Base-by-base conservation (phyloP, 1,284 basidiomycete genomes). In the Mycocalia duriaeana region DNA sequence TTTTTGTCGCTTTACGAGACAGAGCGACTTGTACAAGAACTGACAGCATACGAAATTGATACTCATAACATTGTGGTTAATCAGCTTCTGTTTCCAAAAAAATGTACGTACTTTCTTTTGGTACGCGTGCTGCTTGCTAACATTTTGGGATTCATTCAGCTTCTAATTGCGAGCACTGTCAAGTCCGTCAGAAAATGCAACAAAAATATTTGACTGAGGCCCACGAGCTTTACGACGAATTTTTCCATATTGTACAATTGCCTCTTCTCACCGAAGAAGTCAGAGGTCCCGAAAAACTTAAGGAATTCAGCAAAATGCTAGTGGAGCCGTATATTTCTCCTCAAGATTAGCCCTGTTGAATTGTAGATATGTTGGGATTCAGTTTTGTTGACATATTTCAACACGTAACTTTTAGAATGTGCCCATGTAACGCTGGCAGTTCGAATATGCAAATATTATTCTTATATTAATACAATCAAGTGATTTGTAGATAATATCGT, bases 61-160 rank as follows among this genome's bases (percentile, higher is more conserved):
- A 98, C 94, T 39, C 95, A 99, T 69, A 93, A 94, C 64, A 99
- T 99, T 58, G 93, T 99, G 46, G 93, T 98, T 56, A 99, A 99
- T 66, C 95, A 99, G 69, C 74, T 99, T 8, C 75, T 99, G 36
- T 98, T 92, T 76, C 95, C 95, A 18, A 94, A 91, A 72, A 76
- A 85, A 63, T 81, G 90, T 90, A 61, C 55, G 85, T 26, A 4
- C 3, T 20, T n/a, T 35, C 25, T 19, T 35, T 34, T 24, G 45
- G 14, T 38, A 31, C 31, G n/a, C n/a, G n/a, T n/a, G n/a, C n/a
- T n/a, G n/a, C 16, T n/a, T 14, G 18, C 8, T 13, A n/a, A 28
- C 18, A 23, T 19, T 31, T 8, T 2, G 4, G 42, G 18, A 9
- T 9, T 38, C 22, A 42, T 43, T 18, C 16, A 92, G 91, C 76